Conservation (phyloP, 2,329 filamentous ascomycete species). For the Colletotrichum destructivum region DNA sequence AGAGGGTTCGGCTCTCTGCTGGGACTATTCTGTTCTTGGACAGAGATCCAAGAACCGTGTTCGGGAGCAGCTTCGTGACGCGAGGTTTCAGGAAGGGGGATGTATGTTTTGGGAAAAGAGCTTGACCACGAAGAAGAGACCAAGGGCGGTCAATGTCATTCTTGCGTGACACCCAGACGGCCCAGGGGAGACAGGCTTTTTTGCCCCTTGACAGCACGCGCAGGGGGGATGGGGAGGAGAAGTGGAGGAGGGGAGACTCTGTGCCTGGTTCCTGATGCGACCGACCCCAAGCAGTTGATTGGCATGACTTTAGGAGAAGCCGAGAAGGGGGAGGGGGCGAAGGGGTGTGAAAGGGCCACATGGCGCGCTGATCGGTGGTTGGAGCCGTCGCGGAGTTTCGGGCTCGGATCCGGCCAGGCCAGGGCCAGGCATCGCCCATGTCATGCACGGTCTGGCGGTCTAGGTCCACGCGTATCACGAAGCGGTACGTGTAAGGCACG, state of each 20-base stretch:
- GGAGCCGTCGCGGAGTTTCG: slow-evolving; percentile 21
- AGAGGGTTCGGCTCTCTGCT: slow-evolving; percentile 2
- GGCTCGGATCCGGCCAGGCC: slow-evolving; percentile 23
- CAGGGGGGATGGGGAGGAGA: not conserved
- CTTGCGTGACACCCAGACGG: slow-evolving; percentile 2
- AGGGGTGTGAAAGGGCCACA: slow-evolving; percentile 14
- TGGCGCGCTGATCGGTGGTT: not conserved
- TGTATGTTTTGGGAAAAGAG: slow-evolving; percentile 17
- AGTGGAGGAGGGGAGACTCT: not conserved
- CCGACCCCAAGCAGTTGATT: too few species aligned
- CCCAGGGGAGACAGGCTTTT: not conserved
- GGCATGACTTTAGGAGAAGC: not conserved
- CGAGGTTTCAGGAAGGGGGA: slow-evolving; percentile 14
- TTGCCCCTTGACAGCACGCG: not conserved
- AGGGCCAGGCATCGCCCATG: not conserved
- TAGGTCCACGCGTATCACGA: slow-evolving; percentile 12
- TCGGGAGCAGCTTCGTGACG: slow-evolving; percentile 17
- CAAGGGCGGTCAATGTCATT: slow-evolving; percentile 23
- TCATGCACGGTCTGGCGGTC: slow-evolving; percentile 20
- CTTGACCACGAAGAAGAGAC: not conserved
- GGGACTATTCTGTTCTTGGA: slow-evolving; percentile 20
- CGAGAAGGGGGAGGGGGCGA: not conserved
- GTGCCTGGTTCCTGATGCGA: slow-evolving; percentile 25
- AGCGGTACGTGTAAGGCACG: not conserved
- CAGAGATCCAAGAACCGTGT: not conserved